A percentile compares a stretch with the other conserved stretches of the same genome.
Conservation (phyloP, 305 asterid genomes). For the Fraxinus velutina region DNA sequence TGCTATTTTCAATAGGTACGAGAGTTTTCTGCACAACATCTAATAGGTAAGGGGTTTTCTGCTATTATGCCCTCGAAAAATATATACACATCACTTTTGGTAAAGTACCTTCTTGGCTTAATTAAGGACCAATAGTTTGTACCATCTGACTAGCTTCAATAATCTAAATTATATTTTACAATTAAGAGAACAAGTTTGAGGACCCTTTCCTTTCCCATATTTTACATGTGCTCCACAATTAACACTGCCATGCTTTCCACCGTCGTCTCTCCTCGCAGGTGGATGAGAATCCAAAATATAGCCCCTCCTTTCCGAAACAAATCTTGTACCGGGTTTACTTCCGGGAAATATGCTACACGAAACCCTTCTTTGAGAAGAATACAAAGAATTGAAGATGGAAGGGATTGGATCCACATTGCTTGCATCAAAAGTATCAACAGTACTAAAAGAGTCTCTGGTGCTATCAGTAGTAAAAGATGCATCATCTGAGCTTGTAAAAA, state of each 20-base stretch:
- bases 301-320: constrained; percentile 41
- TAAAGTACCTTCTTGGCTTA: not conserved
- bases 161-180: not conserved
- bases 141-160: not conserved
- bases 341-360: constrained; percentile 49
- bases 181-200: constrained; percentile 16
- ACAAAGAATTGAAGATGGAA: constrained; percentile 45
- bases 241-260: not conserved
- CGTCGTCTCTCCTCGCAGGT: constrained; percentile 2
- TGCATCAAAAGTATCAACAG: constrained; percentile 47
- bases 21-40: not conserved
- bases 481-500: constrained; percentile 73
- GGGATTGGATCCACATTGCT: constrained; percentile 41
- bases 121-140: not conserved
- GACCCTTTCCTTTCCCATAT: constrained; percentile 29
- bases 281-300: constrained; percentile 30
- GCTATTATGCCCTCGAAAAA: not conserved
- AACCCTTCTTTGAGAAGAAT: constrained; percentile 36
- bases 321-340: constrained; percentile 46
- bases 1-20: not conserved
- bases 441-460: constrained; percentile 76
- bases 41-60: not conserved
- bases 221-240: constrained; percentile 26
- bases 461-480: constrained; percentile 82
- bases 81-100: not conserved